Percentiles rank a stretch among this genome's conserved stretches.
These are phyloP conservation scores for Discostella stelligera DNA, from an alignment of 352 stramenopile species.

Conservation along the genomic window DNA sequence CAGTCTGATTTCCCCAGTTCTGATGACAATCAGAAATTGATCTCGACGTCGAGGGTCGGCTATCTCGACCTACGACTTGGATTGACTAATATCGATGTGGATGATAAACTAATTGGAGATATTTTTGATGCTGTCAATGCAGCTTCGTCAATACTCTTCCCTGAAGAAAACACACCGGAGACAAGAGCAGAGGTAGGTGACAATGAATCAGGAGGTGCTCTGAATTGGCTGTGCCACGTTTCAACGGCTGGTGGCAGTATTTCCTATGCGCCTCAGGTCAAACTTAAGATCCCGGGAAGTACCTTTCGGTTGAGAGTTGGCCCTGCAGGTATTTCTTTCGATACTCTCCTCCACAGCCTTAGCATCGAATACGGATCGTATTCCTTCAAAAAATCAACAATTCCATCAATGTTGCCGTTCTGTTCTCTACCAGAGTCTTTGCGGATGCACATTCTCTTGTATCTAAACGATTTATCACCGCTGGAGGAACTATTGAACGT, in stretches of 20 bases:
- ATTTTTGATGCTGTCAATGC: conserved; percentile 22
- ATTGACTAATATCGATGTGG: conserved; percentile 26
- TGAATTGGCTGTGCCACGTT: conserved; percentile 35
- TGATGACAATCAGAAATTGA: not conserved
- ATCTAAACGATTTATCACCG: conserved; percentile 40
- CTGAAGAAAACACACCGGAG: conserved; percentile 2
- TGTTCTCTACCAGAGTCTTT: conserved; percentile 40
- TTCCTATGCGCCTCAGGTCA: conserved; percentile 24
- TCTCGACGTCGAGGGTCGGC: conserved; percentile 8
- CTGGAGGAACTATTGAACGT: conserved; percentile 43
- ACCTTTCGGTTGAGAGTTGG: conserved; percentile 27
- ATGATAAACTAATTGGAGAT: conserved; percentile 27
- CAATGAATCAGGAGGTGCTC: conserved; percentile 2
- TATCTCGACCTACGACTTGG: conserved; percentile 36
- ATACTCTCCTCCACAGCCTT: conserved; percentile 34
- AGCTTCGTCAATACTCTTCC: conserved; percentile 19
- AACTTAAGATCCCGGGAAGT: conserved; percentile 37
- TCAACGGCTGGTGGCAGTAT: conserved; percentile 31
- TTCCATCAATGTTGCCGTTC: conserved; percentile 17
- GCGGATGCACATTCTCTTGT: conserved; percentile 51
- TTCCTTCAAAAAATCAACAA: conserved; percentile 4
- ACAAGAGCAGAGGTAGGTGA: conserved; percentile 1
- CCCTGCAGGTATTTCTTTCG: conserved; percentile 35
- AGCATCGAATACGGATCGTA: conserved; percentile 41
- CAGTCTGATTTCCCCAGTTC: conserved; percentile 2